Conservation (phyloP, 192 early-diverging fungal genomes). For the Umbelopsis vinacea region DNA sequence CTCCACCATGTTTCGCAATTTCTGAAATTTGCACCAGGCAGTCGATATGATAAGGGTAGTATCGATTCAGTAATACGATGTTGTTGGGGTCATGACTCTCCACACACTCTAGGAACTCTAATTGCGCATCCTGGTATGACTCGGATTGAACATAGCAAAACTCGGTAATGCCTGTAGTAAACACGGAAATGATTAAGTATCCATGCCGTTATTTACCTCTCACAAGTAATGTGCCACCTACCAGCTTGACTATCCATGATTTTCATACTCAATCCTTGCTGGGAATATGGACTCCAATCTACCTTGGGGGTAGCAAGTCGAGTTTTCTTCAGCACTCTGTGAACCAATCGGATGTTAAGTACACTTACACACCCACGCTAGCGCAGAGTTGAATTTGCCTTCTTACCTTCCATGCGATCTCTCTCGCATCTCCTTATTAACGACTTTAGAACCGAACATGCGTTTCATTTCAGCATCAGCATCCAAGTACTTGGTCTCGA, state of each 20-base stretch:
- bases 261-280: slow-evolving; percentile 54
- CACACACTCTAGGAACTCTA: slow-evolving; percentile 74
- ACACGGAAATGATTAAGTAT: not conserved
- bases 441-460: slow-evolving; percentile 88
- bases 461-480: slow-evolving; percentile 88
- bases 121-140: slow-evolving; percentile 75
- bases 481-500: slow-evolving; percentile 75
- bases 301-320: slow-evolving; percentile 71
- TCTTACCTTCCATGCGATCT: slow-evolving; percentile 25
- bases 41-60: slow-evolving; percentile 91
- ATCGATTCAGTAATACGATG: slow-evolving; percentile 65
- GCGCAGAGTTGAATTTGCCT: not conserved
- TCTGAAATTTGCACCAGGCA: slow-evolving; percentile 84
- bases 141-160: slow-evolving; percentile 74
- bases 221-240: slow-evolving; percentile 29
- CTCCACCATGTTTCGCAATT: slow-evolving; percentile 84
- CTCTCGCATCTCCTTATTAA: slow-evolving; percentile 48
- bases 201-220: not conserved
- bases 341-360: not conserved
- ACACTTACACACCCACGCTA: not conserved
- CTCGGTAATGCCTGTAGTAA: slow-evolving; percentile 24
- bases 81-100: slow-evolving; percentile 75
- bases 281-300: slow-evolving; percentile 70
- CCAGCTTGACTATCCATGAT: slow-evolving; percentile 42
- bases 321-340: slow-evolving; percentile 54